Base-by-base conservation (phyloP, 176 grass and related monocot genomes). In the Oryza brachyantha region DNA sequence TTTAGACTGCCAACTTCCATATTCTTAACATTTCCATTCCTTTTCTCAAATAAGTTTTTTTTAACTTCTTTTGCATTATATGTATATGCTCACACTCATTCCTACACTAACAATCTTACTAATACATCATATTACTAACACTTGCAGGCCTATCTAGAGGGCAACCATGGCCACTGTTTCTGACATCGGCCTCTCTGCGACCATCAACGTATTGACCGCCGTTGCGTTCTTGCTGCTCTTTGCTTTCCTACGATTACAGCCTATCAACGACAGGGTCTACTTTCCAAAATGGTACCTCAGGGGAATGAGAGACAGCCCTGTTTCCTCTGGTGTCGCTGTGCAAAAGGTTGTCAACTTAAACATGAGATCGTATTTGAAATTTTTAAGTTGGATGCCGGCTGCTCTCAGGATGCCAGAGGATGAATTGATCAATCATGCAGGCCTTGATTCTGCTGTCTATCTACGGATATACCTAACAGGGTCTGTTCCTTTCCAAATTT, bases 241-340 rank as follows among this genome's bases (percentile, higher is more conserved):
- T 85, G 83, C 90, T 36, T 88, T 99, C 61, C 74, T 95, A 24
- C 90, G 96, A n/a, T 74, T 99, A 43, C 96, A 99, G 72, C 96
- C 96, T 14, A 85, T 99, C 87, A 99, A 99, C 50, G 96, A 99
- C 29, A 88, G 96, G 74, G 84, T 99, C 25, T 99, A 87, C 80
- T 99, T 99, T 48, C 90, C 96, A 39, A 99, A 99, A 88, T 99
- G 96, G 92, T 99, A 99, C 68, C 83, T 99, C 68, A 89, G 86
- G 36, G 96, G 96, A 10, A 87, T 93, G 71, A 92, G 96, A 46
- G 93, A 82, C 78, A 95, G 67, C 61, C 96, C 92, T 3, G 55
- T 76, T 41, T 48, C 55, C 17, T 83, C 90, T 25, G 92, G 92
- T 35, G 61, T 66, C 17, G 70, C 87, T 31, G 70, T 95, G 57